A percentile compares a stretch with the other conserved stretches of the same genome.
Conservation (phyloP, 768 basidiomycete genomes). For the Tricholoma furcatifolium region DNA sequence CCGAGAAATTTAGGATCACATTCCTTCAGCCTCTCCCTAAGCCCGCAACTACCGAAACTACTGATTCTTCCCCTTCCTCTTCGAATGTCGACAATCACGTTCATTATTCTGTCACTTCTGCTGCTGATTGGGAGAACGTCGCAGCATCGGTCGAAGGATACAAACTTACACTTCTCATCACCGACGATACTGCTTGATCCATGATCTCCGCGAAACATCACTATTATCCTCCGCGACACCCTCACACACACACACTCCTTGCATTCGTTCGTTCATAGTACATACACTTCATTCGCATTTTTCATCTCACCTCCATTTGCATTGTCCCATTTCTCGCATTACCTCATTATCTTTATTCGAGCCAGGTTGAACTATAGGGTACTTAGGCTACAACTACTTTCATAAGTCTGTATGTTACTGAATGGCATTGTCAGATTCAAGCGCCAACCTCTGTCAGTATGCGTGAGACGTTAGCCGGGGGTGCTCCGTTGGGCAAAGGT, state of each 20-base stretch:
- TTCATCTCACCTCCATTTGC: not conserved
- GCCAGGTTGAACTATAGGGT: not conserved
- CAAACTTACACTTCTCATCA: conserved; percentile 59
- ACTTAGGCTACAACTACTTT: not conserved
- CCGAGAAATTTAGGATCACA: conserved; percentile 54
- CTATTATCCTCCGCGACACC: not conserved
- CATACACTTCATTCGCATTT: not conserved
- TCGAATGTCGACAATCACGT: conserved; percentile 28
- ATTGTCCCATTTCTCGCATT: not conserved
- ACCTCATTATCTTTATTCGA: conserved; percentile 2
- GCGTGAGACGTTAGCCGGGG: conserved; percentile 41
- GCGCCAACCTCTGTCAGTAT: conserved; percentile 19
- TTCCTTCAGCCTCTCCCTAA: conserved; percentile 39
- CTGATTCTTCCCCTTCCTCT: conserved; percentile 32
- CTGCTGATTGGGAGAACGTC: conserved; percentile 61
- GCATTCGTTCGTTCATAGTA: not conserved
- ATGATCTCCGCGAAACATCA: not conserved
- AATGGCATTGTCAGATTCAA: conserved; percentile 12
- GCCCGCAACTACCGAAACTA: conserved; percentile 21
- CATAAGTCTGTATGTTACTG: not conserved
- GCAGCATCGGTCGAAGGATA: conserved; percentile 38
- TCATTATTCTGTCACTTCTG: conserved; percentile 48
- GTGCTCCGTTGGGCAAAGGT: conserved; percentile 63
- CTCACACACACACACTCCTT: not conserved
- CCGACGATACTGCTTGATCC: conserved; percentile 31